Evolutionary conservation across 225 moss, liverwort and hornwort genomes (phyloP), one percentile per base, ranked within the genome.

Genomic region (Lunularia cruciata): DNA sequence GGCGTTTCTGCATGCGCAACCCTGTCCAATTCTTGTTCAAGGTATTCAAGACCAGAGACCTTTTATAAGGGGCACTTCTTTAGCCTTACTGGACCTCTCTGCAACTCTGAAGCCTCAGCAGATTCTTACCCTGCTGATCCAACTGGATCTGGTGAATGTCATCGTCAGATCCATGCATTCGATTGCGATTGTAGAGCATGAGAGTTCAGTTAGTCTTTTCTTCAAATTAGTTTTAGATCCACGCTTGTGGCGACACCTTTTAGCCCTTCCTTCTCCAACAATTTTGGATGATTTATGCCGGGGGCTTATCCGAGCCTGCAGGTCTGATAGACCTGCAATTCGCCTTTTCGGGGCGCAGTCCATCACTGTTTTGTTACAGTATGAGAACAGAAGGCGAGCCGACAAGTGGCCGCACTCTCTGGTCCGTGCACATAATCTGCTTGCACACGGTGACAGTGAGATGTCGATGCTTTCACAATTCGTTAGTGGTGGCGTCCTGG

Each of bases 171-270:
- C 46, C 12, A 76, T 83, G 76, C 62, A 60, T 52, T 62, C 55
- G 4, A 79, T 74, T 26, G 73, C 73, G 19, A 26, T 39, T 37
- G 28, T 47, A 5, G 72, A 76, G 26, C 79, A 76, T 15, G 76
- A 79, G 2, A 72, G 56, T 38, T 75, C 65, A 30, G 73, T 79
- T 1, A 76, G 79, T 49, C 61, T 83, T 11, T 73, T 83, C 70
- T 79, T 76, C 51, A 76, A 83, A 49, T 40, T 83, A 52, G 69
- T 76, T 14, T 37, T 76, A 26, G 83, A 83, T 37, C 83, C 72
- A 27, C 79, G 79, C n/a, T 57, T 83, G 59, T 26, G 33, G 18
- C 40, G 73, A 1, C 59, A 79, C 18, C 70, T 83, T 23, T 49
- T 65, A 27, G 34, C 67, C 22, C 65, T 73, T 40, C 40, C 75